These are phyloP conservation scores for Pelargonium citronellum DNA, from an alignment of 441 rosid species.

Conservation along the genomic window DNA sequence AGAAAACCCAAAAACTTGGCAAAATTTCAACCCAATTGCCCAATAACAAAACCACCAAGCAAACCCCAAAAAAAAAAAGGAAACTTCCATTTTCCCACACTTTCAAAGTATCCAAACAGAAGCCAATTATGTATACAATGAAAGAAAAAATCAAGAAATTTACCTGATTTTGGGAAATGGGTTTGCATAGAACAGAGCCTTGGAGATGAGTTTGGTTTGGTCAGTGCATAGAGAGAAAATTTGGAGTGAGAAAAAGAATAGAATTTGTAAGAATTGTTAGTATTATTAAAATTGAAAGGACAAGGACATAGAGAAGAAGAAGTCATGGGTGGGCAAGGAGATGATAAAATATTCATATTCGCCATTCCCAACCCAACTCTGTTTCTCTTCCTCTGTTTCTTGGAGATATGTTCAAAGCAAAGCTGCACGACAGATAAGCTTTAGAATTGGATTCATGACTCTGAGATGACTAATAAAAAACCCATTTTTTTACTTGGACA, in stretches of 20 bases:
- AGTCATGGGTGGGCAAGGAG: conserved; percentile 1
- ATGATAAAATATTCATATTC: neutral
- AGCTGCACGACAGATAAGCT: neutral
- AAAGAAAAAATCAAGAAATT: neutral
- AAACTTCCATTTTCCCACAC: neutral
- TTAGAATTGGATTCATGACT: neutral
- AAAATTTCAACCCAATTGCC: neutral
- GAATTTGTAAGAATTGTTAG: neutral
- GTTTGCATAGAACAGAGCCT: conserved; percentile 25
- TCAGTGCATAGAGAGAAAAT: neutral
- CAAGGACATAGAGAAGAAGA: neutral
- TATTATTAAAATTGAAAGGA: neutral
- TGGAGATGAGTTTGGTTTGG: conserved; percentile 27
- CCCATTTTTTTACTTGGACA: neutral
- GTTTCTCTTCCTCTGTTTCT: no score
- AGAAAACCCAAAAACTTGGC: neutral
- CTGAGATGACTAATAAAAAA: neutral
- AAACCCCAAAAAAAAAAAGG: neutral
- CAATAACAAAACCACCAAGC: neutral
- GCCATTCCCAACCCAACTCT: neutral
- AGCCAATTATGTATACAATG: neutral
- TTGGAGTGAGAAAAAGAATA: neutral
- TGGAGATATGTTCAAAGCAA: no score
- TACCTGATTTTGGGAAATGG: conserved; percentile 38
- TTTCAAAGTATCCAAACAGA: conserved; percentile 1